Evolutionary conservation across 1,284 basidiomycete genomes (phyloP), one percentile per base, ranked within the genome.

Genomic region (Ganoderma sinense): DNA sequence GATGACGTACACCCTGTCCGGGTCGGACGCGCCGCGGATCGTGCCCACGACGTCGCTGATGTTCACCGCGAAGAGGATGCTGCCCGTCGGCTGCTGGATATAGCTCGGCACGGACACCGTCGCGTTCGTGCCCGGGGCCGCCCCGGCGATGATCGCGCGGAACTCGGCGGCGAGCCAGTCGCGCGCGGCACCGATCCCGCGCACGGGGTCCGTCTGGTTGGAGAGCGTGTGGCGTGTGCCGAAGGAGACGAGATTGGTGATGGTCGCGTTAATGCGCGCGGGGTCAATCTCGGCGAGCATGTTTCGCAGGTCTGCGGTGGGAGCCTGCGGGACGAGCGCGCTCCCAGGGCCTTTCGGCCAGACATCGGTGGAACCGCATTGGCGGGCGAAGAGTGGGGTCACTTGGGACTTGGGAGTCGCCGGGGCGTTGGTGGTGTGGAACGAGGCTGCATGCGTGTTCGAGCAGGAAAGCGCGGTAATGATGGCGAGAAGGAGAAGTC

Each of bases 21-120:
- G 83, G 67, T 86, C 84, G 62, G 80, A 81, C 29, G 84, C 80
- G 23, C 87, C 86, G 53, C 78, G 79, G 62, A 89, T 80, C 7
- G 86, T 88, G 16, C 85, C 85, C 58, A 88, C 77, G 68, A 89
- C 80, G 74, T 88, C 86, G 73, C 82, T 85, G 76, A 88, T 86
- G 60, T 82, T 80, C 18, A 84, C 85, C 33, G 80, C 74, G 65
- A 77, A 80, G 7, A 83, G 82, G 69, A 88, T 83, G 4, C 76
- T 69, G 23, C 75, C 73, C 3, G 77, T 77, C 2, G 83, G 78
- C 51, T 73, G 72, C 72, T 87, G 85, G 53, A 85, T 78, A 75
- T 83, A 87, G 72, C 81, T 84, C n/a, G 81, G 85, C 20, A 85
- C 83, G 45, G 80, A 77, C 36, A 88, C 83, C 16, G 80, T 83